phyloP scores from a whole-genome alignment of 164 flowering plant genomes.

The grape (Vitis vinifera) region DNA sequence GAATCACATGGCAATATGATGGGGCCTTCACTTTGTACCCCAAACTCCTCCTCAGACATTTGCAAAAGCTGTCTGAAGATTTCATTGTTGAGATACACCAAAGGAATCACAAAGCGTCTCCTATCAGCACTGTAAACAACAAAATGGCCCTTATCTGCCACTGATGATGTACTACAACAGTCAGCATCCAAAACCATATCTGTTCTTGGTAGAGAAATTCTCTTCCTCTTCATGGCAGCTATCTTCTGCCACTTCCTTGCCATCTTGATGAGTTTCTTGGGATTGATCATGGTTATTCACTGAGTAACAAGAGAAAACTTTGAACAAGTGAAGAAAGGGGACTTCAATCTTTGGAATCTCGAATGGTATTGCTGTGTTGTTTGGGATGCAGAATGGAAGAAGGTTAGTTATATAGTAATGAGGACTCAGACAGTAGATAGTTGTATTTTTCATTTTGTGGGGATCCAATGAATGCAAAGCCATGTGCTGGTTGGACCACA shows the following conservation, averaged over 20 bases:
- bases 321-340: too few species aligned
- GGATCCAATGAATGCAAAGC: too few species aligned
- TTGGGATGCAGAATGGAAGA: too few species aligned
- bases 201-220: constrained; percentile 1
- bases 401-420: too few species aligned
- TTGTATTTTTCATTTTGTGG: too few species aligned
- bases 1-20: constrained; percentile 11
- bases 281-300: background rate
- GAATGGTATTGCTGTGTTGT: too few species aligned
- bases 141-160: constrained; percentile 4
- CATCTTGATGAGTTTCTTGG: constrained; percentile 9
- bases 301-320: too few species aligned
- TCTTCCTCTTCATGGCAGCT: background rate
- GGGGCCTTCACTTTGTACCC: background rate
- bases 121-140: constrained; percentile 9
- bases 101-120: constrained; percentile 3
- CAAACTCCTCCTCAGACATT: constrained; percentile 12
- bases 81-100: background rate
- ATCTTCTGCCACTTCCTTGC: constrained; percentile 11
- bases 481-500: too few species aligned
- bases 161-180: background rate
- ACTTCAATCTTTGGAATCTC: too few species aligned
- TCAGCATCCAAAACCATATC: background rate
- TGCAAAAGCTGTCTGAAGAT: background rate
- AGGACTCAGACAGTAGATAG: too few species aligned